A percentile compares a stretch with the other conserved stretches of the same genome.
These are phyloP conservation scores for Recurvomyces mirabilis DNA, from an alignment of 495 filamentous ascomycete species.

Conservation along the genomic window DNA sequence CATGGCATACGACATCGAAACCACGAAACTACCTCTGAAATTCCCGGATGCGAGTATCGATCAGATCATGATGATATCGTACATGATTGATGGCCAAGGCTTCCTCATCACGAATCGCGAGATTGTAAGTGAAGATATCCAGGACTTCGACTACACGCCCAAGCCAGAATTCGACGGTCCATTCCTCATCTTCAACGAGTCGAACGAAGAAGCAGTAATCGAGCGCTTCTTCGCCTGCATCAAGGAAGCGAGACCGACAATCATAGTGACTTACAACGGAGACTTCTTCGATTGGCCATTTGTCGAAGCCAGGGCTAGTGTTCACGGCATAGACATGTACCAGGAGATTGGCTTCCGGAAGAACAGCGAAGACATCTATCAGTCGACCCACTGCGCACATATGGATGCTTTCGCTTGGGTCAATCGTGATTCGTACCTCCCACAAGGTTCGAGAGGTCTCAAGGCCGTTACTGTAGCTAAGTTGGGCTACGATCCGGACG, in stretches of 20 bases:
- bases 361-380: conserved; percentile 90
- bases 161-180: conserved; percentile 89
- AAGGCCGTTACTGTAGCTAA: conserved; percentile 98
- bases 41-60: conserved; percentile 95
- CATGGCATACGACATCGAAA: conserved; percentile 97
- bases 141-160: conserved; percentile 96
- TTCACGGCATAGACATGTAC: conserved; percentile 99
- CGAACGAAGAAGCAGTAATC: conserved; percentile 75
- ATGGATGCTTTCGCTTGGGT: conserved; percentile 99
- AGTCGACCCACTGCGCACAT: conserved; percentile 87
- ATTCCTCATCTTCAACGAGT: conserved; percentile 97
- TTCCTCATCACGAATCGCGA: conserved; percentile 98
- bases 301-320: conserved; percentile 82
- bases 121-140: conserved; percentile 94
- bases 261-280: conserved; percentile 99
- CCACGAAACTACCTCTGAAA: conserved; percentile 89
- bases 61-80: conserved; percentile 99
- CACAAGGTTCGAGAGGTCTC: conserved; percentile 91
- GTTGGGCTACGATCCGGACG: conserved; percentile 95
- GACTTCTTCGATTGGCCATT: conserved; percentile 99
- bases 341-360: conserved; percentile 92
- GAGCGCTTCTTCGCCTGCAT: conserved; percentile 93
- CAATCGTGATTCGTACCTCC: conserved; percentile 94
- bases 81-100: conserved; percentile 99
- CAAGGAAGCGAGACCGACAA: conserved; percentile 85